Conservation (phyloP, 805 yeast species). For the Metschnikowia bowlesiae region DNA sequence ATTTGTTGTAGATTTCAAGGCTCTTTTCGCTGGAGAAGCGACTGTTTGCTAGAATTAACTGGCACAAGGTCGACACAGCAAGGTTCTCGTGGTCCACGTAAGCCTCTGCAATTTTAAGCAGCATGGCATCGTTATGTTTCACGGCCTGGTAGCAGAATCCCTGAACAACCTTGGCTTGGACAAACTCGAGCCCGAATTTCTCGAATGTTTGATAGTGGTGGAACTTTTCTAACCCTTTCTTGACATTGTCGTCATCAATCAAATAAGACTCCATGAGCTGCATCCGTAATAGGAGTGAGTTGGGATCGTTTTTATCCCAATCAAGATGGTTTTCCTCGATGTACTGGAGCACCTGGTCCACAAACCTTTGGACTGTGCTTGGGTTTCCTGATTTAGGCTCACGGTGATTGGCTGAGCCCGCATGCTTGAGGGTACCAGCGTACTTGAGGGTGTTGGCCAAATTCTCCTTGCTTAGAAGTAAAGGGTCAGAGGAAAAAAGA, state of each 20-base stretch:
- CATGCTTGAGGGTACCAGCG: background rate
- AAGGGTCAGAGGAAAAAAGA: constrained; percentile 12
- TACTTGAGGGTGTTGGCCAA: constrained; percentile 7
- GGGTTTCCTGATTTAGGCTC: background rate
- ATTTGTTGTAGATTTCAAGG: constrained; percentile 43
- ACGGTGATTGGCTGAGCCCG: background rate
- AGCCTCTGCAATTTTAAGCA: constrained; percentile 37
- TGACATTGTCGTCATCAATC: constrained; percentile 25
- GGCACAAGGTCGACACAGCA: constrained; percentile 34
- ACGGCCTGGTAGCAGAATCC: constrained; percentile 40
- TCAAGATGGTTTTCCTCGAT: constrained; percentile 24
- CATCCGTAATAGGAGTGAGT: constrained; percentile 28
- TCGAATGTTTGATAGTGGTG: constrained; percentile 37
- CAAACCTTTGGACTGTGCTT: background rate
- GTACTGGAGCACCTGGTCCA: constrained; percentile 15
- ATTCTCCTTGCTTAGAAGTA: constrained; percentile 11
- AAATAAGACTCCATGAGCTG: constrained; percentile 32
- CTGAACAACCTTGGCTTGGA: constrained; percentile 39
- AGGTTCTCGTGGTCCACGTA: constrained; percentile 23
- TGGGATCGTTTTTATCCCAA: constrained; percentile 20
- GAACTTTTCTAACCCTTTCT: constrained; percentile 32
- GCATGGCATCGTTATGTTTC: constrained; percentile 20
- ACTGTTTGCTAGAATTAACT: constrained; percentile 39
- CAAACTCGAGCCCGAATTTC: constrained; percentile 35
- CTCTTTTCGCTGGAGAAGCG: constrained; percentile 36